Conservation (phyloP, 345 rosid species). For the Eucalyptus regnans region DNA sequence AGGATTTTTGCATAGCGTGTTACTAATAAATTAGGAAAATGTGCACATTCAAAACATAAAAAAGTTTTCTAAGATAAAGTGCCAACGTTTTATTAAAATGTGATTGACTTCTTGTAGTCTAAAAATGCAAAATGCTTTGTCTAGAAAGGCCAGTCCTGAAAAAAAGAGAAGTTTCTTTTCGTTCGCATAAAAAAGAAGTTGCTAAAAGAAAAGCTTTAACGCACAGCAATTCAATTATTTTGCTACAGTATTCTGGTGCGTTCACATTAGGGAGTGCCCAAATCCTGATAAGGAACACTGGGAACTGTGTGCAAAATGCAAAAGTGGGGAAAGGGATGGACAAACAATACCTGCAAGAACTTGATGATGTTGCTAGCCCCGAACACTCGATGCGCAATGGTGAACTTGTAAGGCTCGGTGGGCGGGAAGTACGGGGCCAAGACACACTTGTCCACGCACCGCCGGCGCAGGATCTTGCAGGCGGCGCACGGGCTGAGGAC, state of each 20-base stretch:
- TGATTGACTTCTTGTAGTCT: neutral
- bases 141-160: neutral
- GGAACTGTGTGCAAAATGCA: neutral
- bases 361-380: constrained; percentile 44
- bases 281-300: neutral
- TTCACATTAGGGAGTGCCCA: neutral
- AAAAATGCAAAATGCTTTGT: neutral
- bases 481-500: constrained; percentile 37
- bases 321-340: neutral
- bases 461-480: constrained; percentile 30
- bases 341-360: constrained; percentile 24
- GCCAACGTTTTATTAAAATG: neutral
- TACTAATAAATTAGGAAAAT: neutral
- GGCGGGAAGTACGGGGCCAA: constrained; percentile 36
- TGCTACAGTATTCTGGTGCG: neutral
- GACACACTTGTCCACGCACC: constrained; percentile 28
- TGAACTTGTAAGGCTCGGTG: constrained; percentile 28
- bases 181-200: neutral
- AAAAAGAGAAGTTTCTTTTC: neutral
- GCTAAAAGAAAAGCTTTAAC: neutral
- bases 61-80: neutral
- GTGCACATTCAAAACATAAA: neutral
- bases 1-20: neutral
- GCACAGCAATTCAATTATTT: neutral
- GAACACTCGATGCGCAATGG: constrained; percentile 33